Conservation (phyloP, 208 protist genomes). For the Porcisia hertigi region DNA sequence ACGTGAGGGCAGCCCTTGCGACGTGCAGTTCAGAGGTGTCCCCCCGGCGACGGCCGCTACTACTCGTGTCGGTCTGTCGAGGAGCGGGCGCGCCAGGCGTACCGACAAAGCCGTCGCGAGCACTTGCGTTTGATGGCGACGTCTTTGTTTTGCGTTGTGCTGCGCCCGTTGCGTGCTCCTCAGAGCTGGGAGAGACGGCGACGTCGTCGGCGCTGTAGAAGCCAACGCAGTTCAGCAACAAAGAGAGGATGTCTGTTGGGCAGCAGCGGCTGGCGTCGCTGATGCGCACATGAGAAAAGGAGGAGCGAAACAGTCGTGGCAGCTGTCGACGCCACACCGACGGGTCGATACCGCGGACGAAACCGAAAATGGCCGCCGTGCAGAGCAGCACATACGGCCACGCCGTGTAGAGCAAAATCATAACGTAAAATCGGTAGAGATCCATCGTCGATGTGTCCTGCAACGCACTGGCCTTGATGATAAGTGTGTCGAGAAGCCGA, state of each 20-base stretch:
- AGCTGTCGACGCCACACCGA: slow-evolving; percentile 60
- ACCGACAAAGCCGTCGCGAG: neutral
- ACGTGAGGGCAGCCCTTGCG: slow-evolving; percentile 42
- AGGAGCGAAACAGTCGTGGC: slow-evolving; percentile 78
- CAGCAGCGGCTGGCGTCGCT: slow-evolving; percentile 27
- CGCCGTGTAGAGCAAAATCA: slow-evolving; percentile 62
- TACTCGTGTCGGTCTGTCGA: neutral
- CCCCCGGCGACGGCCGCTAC: neutral
- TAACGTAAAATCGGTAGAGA: slow-evolving; percentile 78
- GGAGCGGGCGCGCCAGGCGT: neutral
- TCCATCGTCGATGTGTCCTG: slow-evolving; percentile 73
- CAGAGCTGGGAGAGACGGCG: neutral
- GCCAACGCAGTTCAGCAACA: slow-evolving; percentile 75
- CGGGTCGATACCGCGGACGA: slow-evolving; percentile 63
- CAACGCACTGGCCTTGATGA: slow-evolving; percentile 61
- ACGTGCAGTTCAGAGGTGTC: slow-evolving; percentile 32
- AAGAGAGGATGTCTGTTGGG: slow-evolving; percentile 81
- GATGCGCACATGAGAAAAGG: slow-evolving; percentile 77
- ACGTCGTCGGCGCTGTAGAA: slow-evolving; percentile 33
- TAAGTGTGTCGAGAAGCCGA: slow-evolving; percentile 68
- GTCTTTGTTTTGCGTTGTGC: neutral
- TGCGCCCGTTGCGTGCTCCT: neutral
- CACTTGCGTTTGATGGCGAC: neutral
- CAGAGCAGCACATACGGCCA: slow-evolving; percentile 85
- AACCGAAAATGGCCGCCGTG: slow-evolving; percentile 74